Evolutionary conservation across 176 grass and related monocot genomes (phyloP).

Genomic region (Triticum monococcum): DNA sequence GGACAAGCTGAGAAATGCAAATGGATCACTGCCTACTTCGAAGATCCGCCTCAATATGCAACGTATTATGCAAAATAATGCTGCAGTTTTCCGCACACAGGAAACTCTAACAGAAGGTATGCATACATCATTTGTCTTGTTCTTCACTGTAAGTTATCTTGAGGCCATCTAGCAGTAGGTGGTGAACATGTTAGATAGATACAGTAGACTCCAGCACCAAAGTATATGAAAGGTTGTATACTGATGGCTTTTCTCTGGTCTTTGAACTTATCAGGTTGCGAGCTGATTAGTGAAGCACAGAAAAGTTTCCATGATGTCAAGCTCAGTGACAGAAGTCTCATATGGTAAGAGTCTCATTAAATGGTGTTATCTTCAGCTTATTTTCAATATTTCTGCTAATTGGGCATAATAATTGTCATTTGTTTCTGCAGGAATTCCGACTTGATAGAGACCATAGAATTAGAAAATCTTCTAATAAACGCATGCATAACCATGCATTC

Average conservation of each 20-base stretch:
- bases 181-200: background rate
- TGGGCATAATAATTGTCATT: conserved; percentile 22
- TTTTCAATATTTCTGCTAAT: conserved; percentile 2
- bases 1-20: conserved; percentile 62
- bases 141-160: background rate
- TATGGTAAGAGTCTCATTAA: conserved; percentile 49
- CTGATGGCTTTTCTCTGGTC: background rate
- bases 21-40: conserved; percentile 63
- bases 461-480: conserved; percentile 95
- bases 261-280: conserved; percentile 44
- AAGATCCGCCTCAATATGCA: conserved; percentile 80
- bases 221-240: background rate
- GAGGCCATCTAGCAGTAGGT: background rate
- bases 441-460: conserved; percentile 87
- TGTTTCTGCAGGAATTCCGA: conserved; percentile 76
- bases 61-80: conserved; percentile 82
- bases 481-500: conserved; percentile 94
- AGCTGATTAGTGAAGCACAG: conserved; percentile 58
- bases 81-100: conserved; percentile 76
- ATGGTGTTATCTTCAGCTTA: background rate
- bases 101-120: conserved; percentile 75
- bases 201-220: background rate
- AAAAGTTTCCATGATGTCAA: conserved; percentile 62
- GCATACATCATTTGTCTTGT: background rate
- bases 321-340: conserved; percentile 61